A percentile compares a stretch with the other conserved stretches of the same genome.
phyloP scores from a whole-genome alignment of 2,329 filamentous ascomycete genomes.

The Raffaelea ambrosiae region DNA sequence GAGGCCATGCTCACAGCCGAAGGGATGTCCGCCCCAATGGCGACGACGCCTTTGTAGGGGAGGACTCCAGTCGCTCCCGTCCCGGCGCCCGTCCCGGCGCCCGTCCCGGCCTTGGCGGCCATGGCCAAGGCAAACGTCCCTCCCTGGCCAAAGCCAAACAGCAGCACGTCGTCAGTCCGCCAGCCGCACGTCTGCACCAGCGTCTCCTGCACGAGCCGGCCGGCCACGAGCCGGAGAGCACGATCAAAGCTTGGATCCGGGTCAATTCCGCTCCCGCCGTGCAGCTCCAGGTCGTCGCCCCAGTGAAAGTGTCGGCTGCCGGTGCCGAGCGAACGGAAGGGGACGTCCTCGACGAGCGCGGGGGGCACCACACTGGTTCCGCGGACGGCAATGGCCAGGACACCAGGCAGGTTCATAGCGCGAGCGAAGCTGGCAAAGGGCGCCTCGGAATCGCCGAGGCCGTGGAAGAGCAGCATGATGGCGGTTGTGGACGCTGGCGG shows the following conservation, averaged over 20 bases:
- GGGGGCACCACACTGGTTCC: slow-evolving; percentile 61
- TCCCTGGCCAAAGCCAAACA: slow-evolving; percentile 62
- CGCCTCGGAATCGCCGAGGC: slow-evolving; percentile 66
- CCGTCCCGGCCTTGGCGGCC: slow-evolving; percentile 27
- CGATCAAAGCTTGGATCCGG: slow-evolving; percentile 52
- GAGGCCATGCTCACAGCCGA: slow-evolving; percentile 33
- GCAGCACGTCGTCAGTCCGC: slow-evolving; percentile 47
- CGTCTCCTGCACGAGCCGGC: slow-evolving; percentile 40
- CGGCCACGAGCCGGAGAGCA: slow-evolving; percentile 36
- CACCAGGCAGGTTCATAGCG: slow-evolving; percentile 66
- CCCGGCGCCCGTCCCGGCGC: slow-evolving; percentile 7
- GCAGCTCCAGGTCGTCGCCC: slow-evolving; percentile 57
- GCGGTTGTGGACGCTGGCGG: slow-evolving; percentile 58
- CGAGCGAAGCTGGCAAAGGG: slow-evolving; percentile 63
- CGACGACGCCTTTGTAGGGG: slow-evolving; percentile 36
- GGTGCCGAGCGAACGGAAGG: slow-evolving; percentile 9
- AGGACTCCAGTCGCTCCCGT: not conserved
- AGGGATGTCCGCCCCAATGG: slow-evolving; percentile 45
- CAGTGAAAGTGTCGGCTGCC: slow-evolving; percentile 44
- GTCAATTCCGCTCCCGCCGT: slow-evolving; percentile 45
- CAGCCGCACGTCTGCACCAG: slow-evolving; percentile 52
- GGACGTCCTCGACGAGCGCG: slow-evolving; percentile 37
- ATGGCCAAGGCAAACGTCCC: slow-evolving; percentile 52
- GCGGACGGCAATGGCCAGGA: slow-evolving; percentile 65
- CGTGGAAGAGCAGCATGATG: slow-evolving; percentile 74